These are phyloP conservation scores for Ascoidea asiatica DNA, from an alignment of 805 yeast genomes.

Conservation along the genomic window DNA sequence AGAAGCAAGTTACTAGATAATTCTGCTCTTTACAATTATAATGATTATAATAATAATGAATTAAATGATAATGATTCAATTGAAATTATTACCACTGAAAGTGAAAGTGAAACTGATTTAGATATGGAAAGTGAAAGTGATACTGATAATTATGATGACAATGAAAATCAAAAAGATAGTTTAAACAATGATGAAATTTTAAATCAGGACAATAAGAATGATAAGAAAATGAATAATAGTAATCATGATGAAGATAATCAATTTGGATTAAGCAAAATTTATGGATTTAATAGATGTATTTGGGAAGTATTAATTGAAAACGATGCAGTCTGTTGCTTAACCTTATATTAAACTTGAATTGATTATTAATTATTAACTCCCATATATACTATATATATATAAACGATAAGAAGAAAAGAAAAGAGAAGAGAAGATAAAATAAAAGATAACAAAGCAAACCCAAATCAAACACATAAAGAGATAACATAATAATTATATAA, in stretches of 20 bases:
- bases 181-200: neutral
- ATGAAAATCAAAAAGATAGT: neutral
- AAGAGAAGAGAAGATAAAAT: neutral
- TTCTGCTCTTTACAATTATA: neutral
- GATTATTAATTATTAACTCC: neutral
- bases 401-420: neutral
- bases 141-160: neutral
- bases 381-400: neutral
- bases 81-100: constrained; percentile 1
- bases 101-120: neutral
- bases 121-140: neutral
- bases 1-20: neutral
- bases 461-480: neutral
- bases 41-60: neutral
- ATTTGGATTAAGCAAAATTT: constrained; percentile 9
- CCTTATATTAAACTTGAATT: constrained; percentile 7
- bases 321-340: constrained; percentile 5
- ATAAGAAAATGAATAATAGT: neutral
- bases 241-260: neutral
- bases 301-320: constrained; percentile 9
- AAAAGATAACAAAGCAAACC: neutral
- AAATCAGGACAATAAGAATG: neutral
- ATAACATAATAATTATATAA: too few species aligned
- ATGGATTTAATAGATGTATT: constrained; percentile 6
- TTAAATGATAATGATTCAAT: constrained; percentile 2